phyloP scores from a whole-genome alignment of 306 rosid genomes.

The Amphicarpaea edgeworthii region DNA sequence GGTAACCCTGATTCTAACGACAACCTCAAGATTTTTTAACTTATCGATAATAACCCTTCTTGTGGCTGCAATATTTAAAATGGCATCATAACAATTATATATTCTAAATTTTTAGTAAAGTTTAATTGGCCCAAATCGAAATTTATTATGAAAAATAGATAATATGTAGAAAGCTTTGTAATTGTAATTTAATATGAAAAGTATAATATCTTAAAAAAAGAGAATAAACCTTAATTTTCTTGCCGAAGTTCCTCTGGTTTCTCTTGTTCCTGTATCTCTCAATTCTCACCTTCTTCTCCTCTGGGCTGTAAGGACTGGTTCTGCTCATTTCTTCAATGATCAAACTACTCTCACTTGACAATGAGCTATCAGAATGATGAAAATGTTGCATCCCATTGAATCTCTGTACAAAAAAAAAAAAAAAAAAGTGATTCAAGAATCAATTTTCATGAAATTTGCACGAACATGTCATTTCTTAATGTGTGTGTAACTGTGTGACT shows the following conservation, averaged over 20 bases:
- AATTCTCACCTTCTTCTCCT: constrained; percentile 85
- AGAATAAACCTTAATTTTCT: constrained; percentile 80
- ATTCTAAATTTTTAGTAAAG: neutral
- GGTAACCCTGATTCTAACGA: no score
- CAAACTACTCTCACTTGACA: constrained; percentile 77
- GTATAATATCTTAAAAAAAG: neutral
- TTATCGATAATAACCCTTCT: neutral
- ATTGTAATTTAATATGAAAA: neutral
- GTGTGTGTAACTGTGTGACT: no score
- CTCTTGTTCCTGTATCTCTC: constrained; percentile 85
- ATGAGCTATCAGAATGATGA: constrained; percentile 59
- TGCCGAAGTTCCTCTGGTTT: constrained; percentile 85
- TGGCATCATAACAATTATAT: no score
- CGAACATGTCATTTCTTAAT: neutral
- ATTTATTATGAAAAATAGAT: neutral
- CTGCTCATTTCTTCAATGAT: constrained; percentile 90
- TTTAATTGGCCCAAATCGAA: neutral
- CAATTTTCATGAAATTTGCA: neutral
- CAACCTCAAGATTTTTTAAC: neutral
- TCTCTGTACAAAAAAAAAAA: constrained; percentile 47
- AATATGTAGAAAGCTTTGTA: neutral
- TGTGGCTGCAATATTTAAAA: no score
- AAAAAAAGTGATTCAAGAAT: neutral
- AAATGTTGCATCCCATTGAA: constrained; percentile 49
- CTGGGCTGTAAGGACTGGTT: constrained; percentile 75